Evolutionary conservation across 805 yeast species (phyloP).

Genomic region (Candida loeiensis): DNA sequence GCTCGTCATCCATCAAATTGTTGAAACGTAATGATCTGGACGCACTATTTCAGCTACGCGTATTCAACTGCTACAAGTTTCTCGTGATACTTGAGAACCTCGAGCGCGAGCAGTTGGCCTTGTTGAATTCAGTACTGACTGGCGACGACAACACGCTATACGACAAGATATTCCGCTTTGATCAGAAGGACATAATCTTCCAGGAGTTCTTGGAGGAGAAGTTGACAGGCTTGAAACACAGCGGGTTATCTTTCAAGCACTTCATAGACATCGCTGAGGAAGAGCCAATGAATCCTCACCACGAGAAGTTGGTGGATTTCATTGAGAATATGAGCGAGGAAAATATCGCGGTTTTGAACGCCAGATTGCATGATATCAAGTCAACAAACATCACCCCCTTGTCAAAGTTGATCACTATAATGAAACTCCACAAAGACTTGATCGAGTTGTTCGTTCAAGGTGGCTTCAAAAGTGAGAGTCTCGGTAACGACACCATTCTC

Average conservation of each 20-base stretch:
- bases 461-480: slow-evolving; percentile 20
- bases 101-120: slow-evolving; percentile 30
- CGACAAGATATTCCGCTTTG: slow-evolving; percentile 39
- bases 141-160: slow-evolving; percentile 31
- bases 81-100: slow-evolving; percentile 30
- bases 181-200: slow-evolving; percentile 33
- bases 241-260: slow-evolving; percentile 26
- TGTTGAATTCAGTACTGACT: slow-evolving; percentile 23
- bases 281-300: neutral
- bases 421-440: slow-evolving; percentile 30
- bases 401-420: slow-evolving; percentile 28
- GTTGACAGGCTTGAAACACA: slow-evolving; percentile 21
- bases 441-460: slow-evolving; percentile 15
- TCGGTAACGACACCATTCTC: slow-evolving; percentile 39
- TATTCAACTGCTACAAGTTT: slow-evolving; percentile 41
- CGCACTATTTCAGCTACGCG: slow-evolving; percentile 37
- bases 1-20: slow-evolving; percentile 33
- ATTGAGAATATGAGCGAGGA: slow-evolving; percentile 16
- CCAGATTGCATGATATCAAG: slow-evolving; percentile 17
- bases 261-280: slow-evolving; percentile 25
- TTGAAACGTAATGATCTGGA: slow-evolving; percentile 34
- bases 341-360: slow-evolving; percentile 17
- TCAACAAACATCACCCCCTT: slow-evolving; percentile 26
- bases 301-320: slow-evolving; percentile 13
- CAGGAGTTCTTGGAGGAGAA: slow-evolving; percentile 37